These are phyloP conservation scores for Alisma plantagoaquatica DNA, from an alignment of 106 monocot genomes.

Conservation along the genomic window DNA sequence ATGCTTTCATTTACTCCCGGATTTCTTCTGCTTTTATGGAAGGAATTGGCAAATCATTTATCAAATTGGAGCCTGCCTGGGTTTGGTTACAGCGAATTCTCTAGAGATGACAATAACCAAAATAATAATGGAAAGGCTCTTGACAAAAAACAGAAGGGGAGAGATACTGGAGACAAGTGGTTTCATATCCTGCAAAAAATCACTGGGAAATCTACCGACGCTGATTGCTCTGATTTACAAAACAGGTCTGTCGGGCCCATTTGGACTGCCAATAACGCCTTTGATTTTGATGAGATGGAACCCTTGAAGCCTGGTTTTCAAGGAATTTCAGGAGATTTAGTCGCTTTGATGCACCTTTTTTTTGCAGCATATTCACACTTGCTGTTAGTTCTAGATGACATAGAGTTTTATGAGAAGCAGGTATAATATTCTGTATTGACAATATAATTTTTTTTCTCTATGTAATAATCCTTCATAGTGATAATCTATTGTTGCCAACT, in stretches of 20 bases:
- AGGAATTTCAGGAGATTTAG: slow-evolving; percentile 42
- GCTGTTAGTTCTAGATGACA: slow-evolving; percentile 89
- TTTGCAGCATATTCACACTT: slow-evolving; percentile 90
- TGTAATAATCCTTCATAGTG: too few relatives aligned
- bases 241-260: slow-evolving; percentile 8
- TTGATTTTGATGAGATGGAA: slow-evolving; percentile 59
- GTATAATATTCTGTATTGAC: slow-evolving; percentile 19
- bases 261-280: slow-evolving; percentile 21
- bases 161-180: slow-evolving; percentile 72
- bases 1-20: slow-evolving; percentile 85
- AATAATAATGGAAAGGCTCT: background rate
- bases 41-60: slow-evolving; percentile 39
- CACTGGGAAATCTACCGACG: slow-evolving; percentile 48
- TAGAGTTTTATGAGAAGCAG: slow-evolving; percentile 98
- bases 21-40: slow-evolving; percentile 61
- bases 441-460: background rate
- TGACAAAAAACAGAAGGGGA: slow-evolving; percentile 40
- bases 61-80: slow-evolving; percentile 21
- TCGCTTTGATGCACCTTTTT: slow-evolving; percentile 62
- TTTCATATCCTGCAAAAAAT: slow-evolving; percentile 62
- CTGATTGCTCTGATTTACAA: slow-evolving; percentile 10
- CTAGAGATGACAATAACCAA: background rate
- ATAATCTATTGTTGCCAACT: too few relatives aligned
- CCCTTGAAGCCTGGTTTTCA: slow-evolving; percentile 45
- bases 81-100: background rate